Base-by-base conservation (phyloP, 305 asterid species). In the Solanum hybrid region DNA sequence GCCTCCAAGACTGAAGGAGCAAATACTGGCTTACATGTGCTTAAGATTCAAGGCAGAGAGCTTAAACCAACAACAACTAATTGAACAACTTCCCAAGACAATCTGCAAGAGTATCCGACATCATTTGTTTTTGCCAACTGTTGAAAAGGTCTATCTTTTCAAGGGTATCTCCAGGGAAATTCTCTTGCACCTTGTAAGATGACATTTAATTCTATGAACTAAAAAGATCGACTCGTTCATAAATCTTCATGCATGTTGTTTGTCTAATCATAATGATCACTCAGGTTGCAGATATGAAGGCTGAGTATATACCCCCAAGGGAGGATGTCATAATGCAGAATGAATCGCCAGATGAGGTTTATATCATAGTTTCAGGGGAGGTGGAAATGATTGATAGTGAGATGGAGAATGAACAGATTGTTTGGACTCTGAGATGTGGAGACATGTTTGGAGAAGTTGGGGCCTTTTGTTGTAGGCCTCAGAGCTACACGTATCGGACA, bases 361-460 rank as follows among this genome's bases (percentile, higher is more conserved):
- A 96, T 93, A 94, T 97, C 17, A 95, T 97, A 36, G 99, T 96
- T 82, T 97, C 99, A 0, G 99, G 99, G 70, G 98, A 95, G 88
- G 97, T 97, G 26, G 98, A 97, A 76, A 96, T 96, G 94, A 92
- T 97, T 8, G 97, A 94, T 12, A 90, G 92, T 65, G 98, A 92
- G 45, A 90, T 89, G 93, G 97, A 96, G 78, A 93, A 90, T 81
- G 99, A 97, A 87, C 90, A 51, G 4, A 93, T 90, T 2, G 88
- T 96, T 9, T 93, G 97, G 95, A 91, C 89, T n/a, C 92, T 95
- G 51, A 90, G 90, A 32, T 91, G 96, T 0, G 97, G 96, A 0
- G 99, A 95, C 20, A 91, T 96, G 91, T 94, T 97, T 76, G 99
- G 98, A n/a, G 99, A 96, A 91, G 96, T 95, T 2, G 97, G 98